A percentile compares a stretch with the other conserved stretches of the same genome.
Conservation (phyloP, 2,329 filamentous ascomycete species). For the Westerdykella ornata region DNA sequence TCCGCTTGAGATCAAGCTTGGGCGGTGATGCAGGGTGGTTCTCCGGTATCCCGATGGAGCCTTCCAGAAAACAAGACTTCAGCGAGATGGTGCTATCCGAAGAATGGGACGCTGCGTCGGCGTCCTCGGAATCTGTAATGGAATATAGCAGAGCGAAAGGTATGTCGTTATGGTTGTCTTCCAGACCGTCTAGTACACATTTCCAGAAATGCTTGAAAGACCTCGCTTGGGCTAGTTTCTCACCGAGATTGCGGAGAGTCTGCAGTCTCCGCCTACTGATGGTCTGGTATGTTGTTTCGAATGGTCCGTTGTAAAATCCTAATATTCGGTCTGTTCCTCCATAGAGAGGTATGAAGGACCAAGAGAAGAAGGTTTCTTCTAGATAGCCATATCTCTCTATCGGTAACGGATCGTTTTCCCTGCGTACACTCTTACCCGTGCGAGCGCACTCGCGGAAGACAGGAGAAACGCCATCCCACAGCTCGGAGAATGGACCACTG, state of each 20-base stretch:
- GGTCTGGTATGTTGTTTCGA: slow-evolving; percentile 37
- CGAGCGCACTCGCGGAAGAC: slow-evolving; percentile 25
- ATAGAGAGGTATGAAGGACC: slow-evolving; percentile 40
- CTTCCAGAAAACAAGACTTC: slow-evolving; percentile 28
- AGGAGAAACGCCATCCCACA: slow-evolving; percentile 37
- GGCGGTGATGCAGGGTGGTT: slow-evolving; percentile 25
- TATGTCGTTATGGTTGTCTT: slow-evolving; percentile 32
- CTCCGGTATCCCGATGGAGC: slow-evolving; percentile 27
- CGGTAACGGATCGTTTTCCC: slow-evolving; percentile 24
- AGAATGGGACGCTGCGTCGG: slow-evolving; percentile 20
- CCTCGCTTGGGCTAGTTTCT: slow-evolving; percentile 26
- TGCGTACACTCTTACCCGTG: slow-evolving; percentile 23
- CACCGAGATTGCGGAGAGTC: slow-evolving; percentile 37
- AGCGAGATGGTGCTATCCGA: slow-evolving; percentile 22
- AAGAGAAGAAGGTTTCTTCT: slow-evolving; percentile 39
- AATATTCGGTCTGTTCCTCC: slow-evolving; percentile 31
- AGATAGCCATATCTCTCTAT: slow-evolving; percentile 26
- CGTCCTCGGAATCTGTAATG: slow-evolving; percentile 22
- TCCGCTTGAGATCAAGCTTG: slow-evolving; percentile 22
- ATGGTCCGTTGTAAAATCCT: slow-evolving; percentile 28
- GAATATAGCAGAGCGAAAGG: slow-evolving; percentile 32
- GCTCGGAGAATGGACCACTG: slow-evolving; percentile 31
- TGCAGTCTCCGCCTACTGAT: slow-evolving; percentile 35
- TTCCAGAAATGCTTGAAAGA: slow-evolving; percentile 42
- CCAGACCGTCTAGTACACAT: slow-evolving; percentile 45